Base-by-base conservation (phyloP, 2,329 filamentous ascomycete species). In the Aspergillus luchuensis region DNA sequence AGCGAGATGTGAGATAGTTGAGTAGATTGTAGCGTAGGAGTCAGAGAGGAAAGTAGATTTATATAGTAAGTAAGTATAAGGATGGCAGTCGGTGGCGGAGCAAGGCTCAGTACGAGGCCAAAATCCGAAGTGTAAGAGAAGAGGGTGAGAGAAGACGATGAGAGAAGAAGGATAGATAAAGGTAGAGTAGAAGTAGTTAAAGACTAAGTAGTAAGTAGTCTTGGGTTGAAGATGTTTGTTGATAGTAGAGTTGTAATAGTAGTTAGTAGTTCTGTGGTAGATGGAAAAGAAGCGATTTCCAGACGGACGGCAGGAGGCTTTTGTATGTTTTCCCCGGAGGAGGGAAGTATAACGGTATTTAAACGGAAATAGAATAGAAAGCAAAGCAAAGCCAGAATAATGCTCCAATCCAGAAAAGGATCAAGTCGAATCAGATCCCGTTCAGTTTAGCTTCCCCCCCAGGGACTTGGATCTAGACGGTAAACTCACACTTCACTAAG, bases 71-170 rank as follows among this genome's bases (percentile, higher is more conserved):
- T 30, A 30, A 30, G 28, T 62, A 62, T 60, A 57, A 57, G 51
- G 55, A 54, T 61, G 63, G 59, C 41, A 56, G 61, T 63, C 19
- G 53, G 63, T 64, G 65, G 65, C 65, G 61, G 59, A 67, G 62
- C 58, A 63, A 65, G 64, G 59, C 62, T 53, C 49, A 65, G 51
- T 36, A 19, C 11, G 54, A 39, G 57, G 50, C 47, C 55, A 58
- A 56, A 61, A 43, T 41, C 39, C 54, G 50, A 61, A 39, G 17
- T 51, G 55, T 49, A 56, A 30, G 30, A 28, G 45, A 41, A 39
- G 19, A 55, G 36, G 47, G 47, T 43, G 36, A 36, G 13, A 33
- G 47, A 23, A 43, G 54, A 33, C 48, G 21, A 17, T 41, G 17
- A n/a, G 38, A 47, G 25, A 51, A 25, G 49, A 51, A 25, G 49